These are phyloP conservation scores for Metschnikowia cerradonensis DNA, from an alignment of 805 yeast species.

Conservation along the genomic window DNA sequence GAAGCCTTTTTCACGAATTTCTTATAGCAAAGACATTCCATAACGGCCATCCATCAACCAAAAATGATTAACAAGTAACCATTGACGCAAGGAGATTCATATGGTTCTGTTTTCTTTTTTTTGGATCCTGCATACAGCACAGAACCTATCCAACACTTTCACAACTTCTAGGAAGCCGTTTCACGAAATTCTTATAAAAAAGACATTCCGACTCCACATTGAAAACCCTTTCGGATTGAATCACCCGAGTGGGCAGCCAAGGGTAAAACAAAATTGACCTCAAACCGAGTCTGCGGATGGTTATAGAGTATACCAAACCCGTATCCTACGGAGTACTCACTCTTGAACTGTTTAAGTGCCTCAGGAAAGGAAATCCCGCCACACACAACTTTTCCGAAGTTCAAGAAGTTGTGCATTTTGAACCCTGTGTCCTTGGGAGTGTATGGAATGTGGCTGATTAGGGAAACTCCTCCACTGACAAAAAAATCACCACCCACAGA, in stretches of 20 bases:
- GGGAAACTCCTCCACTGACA: conserved; percentile 43
- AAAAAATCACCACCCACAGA: conserved; percentile 53
- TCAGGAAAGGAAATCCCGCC: conserved; percentile 6
- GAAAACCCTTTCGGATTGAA: conserved; percentile 48
- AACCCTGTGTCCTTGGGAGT: conserved; percentile 41
- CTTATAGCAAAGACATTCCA: too few relatives aligned
- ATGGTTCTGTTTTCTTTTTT: too few relatives aligned
- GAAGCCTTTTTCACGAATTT: too few relatives aligned
- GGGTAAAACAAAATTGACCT: conserved; percentile 53
- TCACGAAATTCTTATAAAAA: conserved; percentile 36
- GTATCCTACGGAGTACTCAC: conserved; percentile 32
- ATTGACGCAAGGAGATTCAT: too few relatives aligned
- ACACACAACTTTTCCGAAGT: conserved; percentile 41
- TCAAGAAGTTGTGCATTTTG: conserved; percentile 46
- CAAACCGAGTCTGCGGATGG: conserved; percentile 58
- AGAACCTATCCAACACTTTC: too few relatives aligned
- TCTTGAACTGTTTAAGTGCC: conserved; percentile 12
- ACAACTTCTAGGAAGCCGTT: too few relatives aligned
- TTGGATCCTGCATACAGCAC: neutral
- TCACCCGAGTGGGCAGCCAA: conserved; percentile 43
- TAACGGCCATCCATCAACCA: too few relatives aligned
- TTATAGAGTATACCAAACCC: conserved; percentile 52
- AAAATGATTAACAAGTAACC: too few relatives aligned
- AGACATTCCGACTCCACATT: conserved; percentile 58
- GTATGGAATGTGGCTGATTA: conserved; percentile 42